Percentiles rank a stretch among this genome's conserved stretches.
These are phyloP conservation scores for Phaeosphaeria sp. DNA, from an alignment of 2,329 filamentous ascomycete species.

Conservation along the genomic window DNA sequence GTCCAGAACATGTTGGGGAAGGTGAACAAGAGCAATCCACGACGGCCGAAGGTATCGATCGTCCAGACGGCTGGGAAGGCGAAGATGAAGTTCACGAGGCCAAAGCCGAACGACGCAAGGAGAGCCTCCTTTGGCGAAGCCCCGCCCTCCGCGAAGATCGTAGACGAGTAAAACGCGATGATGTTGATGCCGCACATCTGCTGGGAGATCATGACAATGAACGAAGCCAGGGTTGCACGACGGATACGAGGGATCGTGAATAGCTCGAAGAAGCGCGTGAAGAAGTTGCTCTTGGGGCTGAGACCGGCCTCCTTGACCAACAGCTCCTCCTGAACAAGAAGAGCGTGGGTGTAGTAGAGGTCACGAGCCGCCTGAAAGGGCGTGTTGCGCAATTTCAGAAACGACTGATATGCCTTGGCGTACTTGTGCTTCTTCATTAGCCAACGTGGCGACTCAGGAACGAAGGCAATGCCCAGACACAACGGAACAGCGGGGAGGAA, in stretches of 20 bases:
- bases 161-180: constrained; percentile 60
- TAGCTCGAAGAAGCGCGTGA: constrained; percentile 58
- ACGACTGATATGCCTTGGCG: constrained; percentile 48
- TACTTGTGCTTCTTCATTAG: constrained; percentile 52
- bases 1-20: constrained; percentile 60
- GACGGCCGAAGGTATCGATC: constrained; percentile 59
- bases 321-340: constrained; percentile 44
- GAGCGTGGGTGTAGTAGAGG: constrained; percentile 51
- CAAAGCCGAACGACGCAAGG: constrained; percentile 66
- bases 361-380: constrained; percentile 52
- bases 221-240: constrained; percentile 77
- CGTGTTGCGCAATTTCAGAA: constrained; percentile 48
- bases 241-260: constrained; percentile 74
- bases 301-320: constrained; percentile 42
- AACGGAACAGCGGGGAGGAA: constrained; percentile 50
- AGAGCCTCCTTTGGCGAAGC: constrained; percentile 52
- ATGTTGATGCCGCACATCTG: constrained; percentile 64
- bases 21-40: constrained; percentile 57
- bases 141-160: constrained; percentile 58
- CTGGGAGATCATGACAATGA: constrained; percentile 76
- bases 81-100: constrained; percentile 65
- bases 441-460: constrained; percentile 48
- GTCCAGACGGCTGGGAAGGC: constrained; percentile 66
- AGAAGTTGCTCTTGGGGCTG: constrained; percentile 46
- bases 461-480: constrained; percentile 50